Percentiles rank a stretch among this genome's conserved stretches.
Evolutionary conservation across 257 asterid species (phyloP).

Genomic region (Misopates orontium): DNA sequence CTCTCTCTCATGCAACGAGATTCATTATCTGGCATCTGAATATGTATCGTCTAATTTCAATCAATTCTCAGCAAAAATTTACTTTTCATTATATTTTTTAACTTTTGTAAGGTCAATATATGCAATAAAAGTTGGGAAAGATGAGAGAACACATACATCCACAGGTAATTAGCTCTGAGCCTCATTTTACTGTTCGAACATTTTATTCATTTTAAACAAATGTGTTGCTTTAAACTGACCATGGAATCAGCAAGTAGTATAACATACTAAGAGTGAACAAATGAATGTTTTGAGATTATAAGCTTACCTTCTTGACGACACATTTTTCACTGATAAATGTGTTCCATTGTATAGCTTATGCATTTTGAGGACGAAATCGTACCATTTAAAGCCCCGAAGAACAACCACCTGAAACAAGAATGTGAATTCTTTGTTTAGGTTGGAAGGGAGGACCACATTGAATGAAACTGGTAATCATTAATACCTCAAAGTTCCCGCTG

Average conservation of each 20-base stretch:
- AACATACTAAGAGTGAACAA: constrained; percentile 13
- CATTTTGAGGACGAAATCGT: constrained; percentile 70
- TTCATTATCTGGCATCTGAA: no score
- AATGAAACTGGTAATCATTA: constrained; percentile 23
- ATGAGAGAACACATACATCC: neutral
- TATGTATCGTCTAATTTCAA: no score
- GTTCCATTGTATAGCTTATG: constrained; percentile 85
- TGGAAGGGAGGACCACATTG: neutral
- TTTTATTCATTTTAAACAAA: neutral
- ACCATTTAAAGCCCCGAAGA: constrained; percentile 89
- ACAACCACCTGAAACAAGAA: constrained; percentile 59
- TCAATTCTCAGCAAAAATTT: no score
- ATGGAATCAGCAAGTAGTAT: constrained; percentile 6
- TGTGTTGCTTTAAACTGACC: neutral
- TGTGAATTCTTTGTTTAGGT: constrained; percentile 17
- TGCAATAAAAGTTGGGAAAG: constrained; percentile 12
- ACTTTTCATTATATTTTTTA: no score
- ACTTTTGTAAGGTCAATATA: no score
- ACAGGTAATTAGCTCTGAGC: neutral
- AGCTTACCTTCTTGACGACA: constrained; percentile 68
- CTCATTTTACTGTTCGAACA: neutral
- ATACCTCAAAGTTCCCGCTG: constrained; percentile 72
- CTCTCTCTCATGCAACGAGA: no score
- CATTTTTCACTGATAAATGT: constrained; percentile 78
- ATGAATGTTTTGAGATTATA: constrained; percentile 10